A percentile compares a stretch with the other conserved stretches of the same genome.
Conservation (phyloP, 495 filamentous ascomycete genomes). For the Neurospora sp. region DNA sequence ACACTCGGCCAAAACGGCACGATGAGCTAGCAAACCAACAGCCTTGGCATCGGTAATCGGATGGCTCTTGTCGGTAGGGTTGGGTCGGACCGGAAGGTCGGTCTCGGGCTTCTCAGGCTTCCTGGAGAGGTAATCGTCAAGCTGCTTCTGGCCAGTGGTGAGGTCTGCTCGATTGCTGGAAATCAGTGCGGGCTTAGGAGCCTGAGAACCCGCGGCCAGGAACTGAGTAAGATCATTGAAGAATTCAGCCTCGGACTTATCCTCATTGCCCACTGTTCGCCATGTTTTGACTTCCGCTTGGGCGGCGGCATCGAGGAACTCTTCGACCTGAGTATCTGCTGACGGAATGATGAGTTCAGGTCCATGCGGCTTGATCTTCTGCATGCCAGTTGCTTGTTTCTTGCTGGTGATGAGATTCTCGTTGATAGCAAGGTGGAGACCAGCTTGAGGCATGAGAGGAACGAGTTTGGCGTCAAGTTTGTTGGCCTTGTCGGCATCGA, state of each 20-base stretch:
- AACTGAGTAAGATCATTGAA: background rate
- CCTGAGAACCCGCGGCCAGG: background rate
- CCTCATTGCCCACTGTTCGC: no score
- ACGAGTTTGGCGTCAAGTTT: background rate
- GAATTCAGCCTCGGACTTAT: background rate
- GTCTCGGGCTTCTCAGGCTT: no score
- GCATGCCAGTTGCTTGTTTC: background rate
- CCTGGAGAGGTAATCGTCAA: no score
- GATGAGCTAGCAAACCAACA: no score
- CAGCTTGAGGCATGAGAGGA: background rate
- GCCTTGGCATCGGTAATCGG: no score
- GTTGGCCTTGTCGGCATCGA: background rate
- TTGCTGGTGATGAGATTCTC: background rate
- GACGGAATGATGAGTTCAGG: no score
- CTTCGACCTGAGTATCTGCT: no score
- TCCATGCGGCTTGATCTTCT: background rate
- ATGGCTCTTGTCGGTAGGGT: no score
- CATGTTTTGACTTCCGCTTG: background rate
- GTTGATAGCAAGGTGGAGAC: background rate
- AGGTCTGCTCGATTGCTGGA: background rate
- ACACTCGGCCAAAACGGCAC: background rate
- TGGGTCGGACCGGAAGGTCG: no score
- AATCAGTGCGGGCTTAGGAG: background rate
- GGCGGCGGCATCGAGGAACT: background rate
- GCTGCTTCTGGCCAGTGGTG: background rate